A percentile compares a stretch with the other conserved stretches of the same genome.
Conservation (phyloP, 2,329 filamentous ascomycete genomes). For the Claviceps fusiformis region DNA sequence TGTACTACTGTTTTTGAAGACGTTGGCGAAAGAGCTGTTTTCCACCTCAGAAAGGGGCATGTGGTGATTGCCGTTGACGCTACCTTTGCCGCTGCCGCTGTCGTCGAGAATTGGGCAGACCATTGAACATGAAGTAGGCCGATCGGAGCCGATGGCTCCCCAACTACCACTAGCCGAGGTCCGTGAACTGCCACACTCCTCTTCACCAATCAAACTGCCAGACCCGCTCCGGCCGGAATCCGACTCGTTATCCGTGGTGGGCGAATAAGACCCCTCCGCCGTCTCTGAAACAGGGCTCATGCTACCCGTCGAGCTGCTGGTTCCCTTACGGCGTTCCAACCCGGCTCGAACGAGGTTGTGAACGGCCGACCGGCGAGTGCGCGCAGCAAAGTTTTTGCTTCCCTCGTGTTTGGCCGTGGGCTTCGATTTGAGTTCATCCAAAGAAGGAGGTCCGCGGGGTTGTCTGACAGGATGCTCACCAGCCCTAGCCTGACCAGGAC, state of each 20-base stretch:
- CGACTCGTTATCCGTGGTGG: slow-evolving; percentile 60
- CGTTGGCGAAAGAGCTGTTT: slow-evolving; percentile 49
- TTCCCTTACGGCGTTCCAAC: slow-evolving; percentile 69
- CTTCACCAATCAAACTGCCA: slow-evolving; percentile 66
- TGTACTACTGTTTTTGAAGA: slow-evolving; percentile 47
- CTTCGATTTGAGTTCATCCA: slow-evolving; percentile 81
- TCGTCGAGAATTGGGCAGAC: slow-evolving; percentile 49
- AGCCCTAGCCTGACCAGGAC: slow-evolving; percentile 80
- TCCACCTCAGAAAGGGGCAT: slow-evolving; percentile 29
- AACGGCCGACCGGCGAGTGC: slow-evolving; percentile 82
- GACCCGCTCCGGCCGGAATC: slow-evolving; percentile 60
- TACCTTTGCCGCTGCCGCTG: slow-evolving; percentile 44
- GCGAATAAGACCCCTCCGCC: slow-evolving; percentile 51
- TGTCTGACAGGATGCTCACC: slow-evolving; percentile 91
- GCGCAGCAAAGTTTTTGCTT: slow-evolving; percentile 92
- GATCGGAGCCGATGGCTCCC: slow-evolving; percentile 77
- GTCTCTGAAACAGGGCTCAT: slow-evolving; percentile 85
- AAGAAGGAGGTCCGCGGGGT: slow-evolving; percentile 77
- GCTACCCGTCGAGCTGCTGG: slow-evolving; percentile 57
- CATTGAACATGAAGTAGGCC: slow-evolving; percentile 60
- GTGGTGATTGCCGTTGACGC: slow-evolving; percentile 17
- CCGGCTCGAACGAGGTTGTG: slow-evolving; percentile 85
- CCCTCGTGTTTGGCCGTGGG: slow-evolving; percentile 89
- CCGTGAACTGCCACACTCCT: slow-evolving; percentile 57
- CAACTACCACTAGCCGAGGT: slow-evolving; percentile 59